These are phyloP conservation scores for Aspergillus amoenus DNA, from an alignment of 2,329 filamentous ascomycete species.

Conservation along the genomic window DNA sequence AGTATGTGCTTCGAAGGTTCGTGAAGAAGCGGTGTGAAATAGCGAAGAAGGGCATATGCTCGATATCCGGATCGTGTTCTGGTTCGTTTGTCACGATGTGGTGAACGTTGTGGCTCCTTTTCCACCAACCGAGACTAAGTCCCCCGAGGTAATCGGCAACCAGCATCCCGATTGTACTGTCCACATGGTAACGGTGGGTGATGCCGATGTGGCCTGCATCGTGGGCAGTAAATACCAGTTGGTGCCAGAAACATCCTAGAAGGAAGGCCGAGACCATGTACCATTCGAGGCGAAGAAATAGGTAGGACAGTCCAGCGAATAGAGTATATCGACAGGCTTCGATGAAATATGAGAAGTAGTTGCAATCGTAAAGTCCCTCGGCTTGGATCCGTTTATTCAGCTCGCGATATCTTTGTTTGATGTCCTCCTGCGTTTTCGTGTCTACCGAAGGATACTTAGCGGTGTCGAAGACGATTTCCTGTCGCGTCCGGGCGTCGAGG, in stretches of 20 bases:
- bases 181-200: conserved; percentile 81
- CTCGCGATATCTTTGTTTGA: conserved; percentile 78
- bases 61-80: conserved; percentile 94
- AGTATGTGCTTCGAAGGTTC: conserved; percentile 75
- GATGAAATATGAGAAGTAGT: conserved; percentile 74
- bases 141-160: conserved; percentile 89
- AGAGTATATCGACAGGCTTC: conserved; percentile 72
- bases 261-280: conserved; percentile 70
- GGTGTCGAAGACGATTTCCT: conserved; percentile 73
- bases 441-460: conserved; percentile 81
- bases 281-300: conserved; percentile 62
- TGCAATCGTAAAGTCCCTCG: conserved; percentile 79
- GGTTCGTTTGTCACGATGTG: conserved; percentile 94
- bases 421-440: conserved; percentile 67
- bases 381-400: conserved; percentile 70
- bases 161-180: conserved; percentile 83
- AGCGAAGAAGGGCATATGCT: conserved; percentile 86
- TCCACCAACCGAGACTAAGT: conserved; percentile 95
- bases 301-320: conserved; percentile 63
- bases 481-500: conserved; percentile 69
- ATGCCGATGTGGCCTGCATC: conserved; percentile 98
- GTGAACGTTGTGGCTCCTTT: conserved; percentile 92
- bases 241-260: conserved; percentile 87
- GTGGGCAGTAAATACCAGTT: conserved; percentile 89
- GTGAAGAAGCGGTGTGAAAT: conserved; percentile 78